These are phyloP conservation scores for Tricholoma terreum DNA, from an alignment of 768 basidiomycete species.

Conservation along the genomic window DNA sequence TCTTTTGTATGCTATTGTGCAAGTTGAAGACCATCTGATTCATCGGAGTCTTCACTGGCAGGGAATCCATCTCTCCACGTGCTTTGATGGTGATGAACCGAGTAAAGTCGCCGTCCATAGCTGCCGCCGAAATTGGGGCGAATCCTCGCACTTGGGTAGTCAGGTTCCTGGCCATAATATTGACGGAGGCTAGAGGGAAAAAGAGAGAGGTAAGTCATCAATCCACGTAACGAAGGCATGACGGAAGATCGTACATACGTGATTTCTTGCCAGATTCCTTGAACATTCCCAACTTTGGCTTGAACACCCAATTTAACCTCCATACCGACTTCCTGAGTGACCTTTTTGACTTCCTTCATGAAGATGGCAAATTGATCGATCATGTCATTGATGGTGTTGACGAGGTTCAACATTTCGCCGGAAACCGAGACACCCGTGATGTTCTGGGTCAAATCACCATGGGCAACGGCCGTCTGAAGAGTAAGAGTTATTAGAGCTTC, in stretches of 20 bases:
- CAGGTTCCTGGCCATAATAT: conserved; percentile 95
- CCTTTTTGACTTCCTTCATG: conserved; percentile 77
- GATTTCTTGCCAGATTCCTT: conserved; percentile 99
- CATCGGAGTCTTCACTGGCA: conserved; percentile 99
- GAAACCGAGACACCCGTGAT: conserved; percentile 89
- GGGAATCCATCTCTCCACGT: conserved; percentile 96
- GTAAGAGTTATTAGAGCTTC: not conserved
- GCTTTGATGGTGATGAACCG: conserved; percentile 99
- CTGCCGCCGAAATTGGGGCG: conserved; percentile 96
- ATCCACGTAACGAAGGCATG: conserved; percentile 59
- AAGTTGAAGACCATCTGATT: conserved; percentile 99
- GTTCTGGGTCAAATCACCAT: conserved; percentile 91
- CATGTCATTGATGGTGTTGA: conserved; percentile 95
- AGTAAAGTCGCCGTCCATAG: conserved; percentile 98
- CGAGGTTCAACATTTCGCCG: conserved; percentile 93
- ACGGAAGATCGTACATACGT: not conserved
- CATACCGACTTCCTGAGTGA: conserved; percentile 95
- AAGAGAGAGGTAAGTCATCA: not conserved
- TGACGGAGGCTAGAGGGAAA: conserved; percentile 75
- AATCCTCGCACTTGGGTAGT: conserved; percentile 98
- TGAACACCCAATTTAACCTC: conserved; percentile 94
- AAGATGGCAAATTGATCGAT: conserved; percentile 58
- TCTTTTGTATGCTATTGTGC: conserved; percentile 96
- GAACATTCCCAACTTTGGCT: conserved; percentile 93
- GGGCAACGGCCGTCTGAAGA: conserved; percentile 76